Percentiles rank a stretch among this genome's conserved stretches.
phyloP scores from a whole-genome alignment of 1,284 basidiomycete genomes.

The Leccinum fuscescens region DNA sequence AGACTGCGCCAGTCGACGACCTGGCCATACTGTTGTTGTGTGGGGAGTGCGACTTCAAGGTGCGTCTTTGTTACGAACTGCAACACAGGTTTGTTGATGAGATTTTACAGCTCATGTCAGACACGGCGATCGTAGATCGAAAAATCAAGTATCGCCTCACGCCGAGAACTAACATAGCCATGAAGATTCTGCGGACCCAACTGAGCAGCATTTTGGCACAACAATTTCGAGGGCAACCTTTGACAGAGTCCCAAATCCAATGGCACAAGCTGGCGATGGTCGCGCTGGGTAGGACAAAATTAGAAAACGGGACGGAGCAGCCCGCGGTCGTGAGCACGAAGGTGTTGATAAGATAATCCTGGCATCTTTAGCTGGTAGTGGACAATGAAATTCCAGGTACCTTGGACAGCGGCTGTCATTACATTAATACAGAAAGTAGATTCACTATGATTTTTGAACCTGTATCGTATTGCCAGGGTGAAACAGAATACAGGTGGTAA shows the following conservation, averaged over 20 bases:
- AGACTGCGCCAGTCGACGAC: slow-evolving; percentile 89
- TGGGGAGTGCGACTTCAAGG: slow-evolving; percentile 91
- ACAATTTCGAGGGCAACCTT: slow-evolving; percentile 61
- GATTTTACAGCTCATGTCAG: slow-evolving; percentile 60
- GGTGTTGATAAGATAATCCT: slow-evolving; percentile 19
- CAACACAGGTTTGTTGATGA: slow-evolving; percentile 8
- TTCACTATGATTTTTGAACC: not conserved
- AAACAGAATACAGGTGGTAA: slow-evolving; percentile 5
- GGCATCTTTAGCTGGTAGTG: not conserved
- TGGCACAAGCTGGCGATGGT: slow-evolving; percentile 75
- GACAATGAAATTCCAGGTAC: not conserved
- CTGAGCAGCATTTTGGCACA: slow-evolving; percentile 63
- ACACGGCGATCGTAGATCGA: slow-evolving; percentile 78
- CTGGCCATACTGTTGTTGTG: slow-evolving; percentile 82
- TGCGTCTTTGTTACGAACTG: slow-evolving; percentile 31
- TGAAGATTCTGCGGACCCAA: slow-evolving; percentile 77
- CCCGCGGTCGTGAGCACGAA: slow-evolving; percentile 8
- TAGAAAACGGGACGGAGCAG: slow-evolving; percentile 25
- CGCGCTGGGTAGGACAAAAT: slow-evolving; percentile 52
- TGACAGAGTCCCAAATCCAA: slow-evolving; percentile 56
- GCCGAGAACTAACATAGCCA: slow-evolving; percentile 74
- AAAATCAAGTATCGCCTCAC: slow-evolving; percentile 76
- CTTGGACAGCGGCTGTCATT: not conserved
- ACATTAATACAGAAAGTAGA: not conserved
- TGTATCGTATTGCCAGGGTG: slow-evolving; percentile 9